Percentiles rank a stretch among this genome's conserved stretches.
phyloP scores from a whole-genome alignment of 768 basidiomycete genomes.

The Lepiota subincarnata region DNA sequence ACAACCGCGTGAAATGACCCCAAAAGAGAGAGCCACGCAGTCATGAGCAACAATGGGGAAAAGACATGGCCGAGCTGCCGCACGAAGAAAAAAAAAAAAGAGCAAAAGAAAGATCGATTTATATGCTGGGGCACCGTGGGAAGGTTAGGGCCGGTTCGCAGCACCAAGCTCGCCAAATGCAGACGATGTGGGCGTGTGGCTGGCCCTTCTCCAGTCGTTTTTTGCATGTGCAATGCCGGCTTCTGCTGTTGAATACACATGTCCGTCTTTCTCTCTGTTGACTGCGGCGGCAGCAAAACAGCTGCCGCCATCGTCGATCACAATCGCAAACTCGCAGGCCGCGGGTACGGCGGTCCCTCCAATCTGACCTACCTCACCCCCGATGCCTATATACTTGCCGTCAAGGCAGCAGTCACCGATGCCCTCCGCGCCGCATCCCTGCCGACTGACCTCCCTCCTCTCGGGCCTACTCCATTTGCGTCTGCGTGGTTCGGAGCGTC shows the following conservation, averaged over 20 bases:
- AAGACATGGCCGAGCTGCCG: conserved; percentile 73
- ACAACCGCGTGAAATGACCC: conserved; percentile 52
- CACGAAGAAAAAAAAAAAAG: conserved; percentile 43
- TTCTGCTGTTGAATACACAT: conserved; percentile 22
- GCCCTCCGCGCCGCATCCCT: conserved; percentile 46
- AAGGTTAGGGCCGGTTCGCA: conserved; percentile 34
- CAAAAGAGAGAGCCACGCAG: conserved; percentile 34
- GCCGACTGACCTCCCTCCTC: conserved; percentile 16
- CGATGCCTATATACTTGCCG: conserved; percentile 51
- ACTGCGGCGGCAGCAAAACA: conserved; percentile 90
- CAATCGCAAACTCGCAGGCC: conserved; percentile 58
- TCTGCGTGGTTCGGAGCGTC: conserved; percentile 83
- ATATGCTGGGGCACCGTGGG: conserved; percentile 25
- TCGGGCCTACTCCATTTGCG: conserved; percentile 39
- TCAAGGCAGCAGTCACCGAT: conserved; percentile 46
- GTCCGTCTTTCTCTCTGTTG: conserved; percentile 75
- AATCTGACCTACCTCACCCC: conserved; percentile 80
- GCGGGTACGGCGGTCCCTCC: conserved; percentile 71
- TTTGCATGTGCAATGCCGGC: background rate
- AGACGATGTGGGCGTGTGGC: background rate
- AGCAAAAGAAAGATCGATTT: conserved; percentile 12
- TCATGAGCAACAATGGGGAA: conserved; percentile 91
- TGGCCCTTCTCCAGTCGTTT: background rate
- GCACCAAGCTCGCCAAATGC: background rate
- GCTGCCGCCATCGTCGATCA: conserved; percentile 63